phyloP scores from a whole-genome alignment of 345 rosid species.

The Salix caprea region DNA sequence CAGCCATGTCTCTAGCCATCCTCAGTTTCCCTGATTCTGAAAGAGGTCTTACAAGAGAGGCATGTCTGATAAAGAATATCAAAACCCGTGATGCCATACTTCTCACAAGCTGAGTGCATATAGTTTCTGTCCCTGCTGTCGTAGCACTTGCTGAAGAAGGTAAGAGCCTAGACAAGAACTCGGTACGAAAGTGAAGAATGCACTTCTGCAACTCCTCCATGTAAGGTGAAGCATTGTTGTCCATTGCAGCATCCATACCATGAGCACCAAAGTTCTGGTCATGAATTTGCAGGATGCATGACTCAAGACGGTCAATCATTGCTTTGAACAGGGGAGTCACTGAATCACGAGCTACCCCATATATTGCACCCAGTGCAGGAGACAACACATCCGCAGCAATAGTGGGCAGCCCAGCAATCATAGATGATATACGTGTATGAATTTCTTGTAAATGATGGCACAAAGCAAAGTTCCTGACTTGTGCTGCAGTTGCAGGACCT shows the following conservation, averaged over 20 bases:
- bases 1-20: slow-evolving; percentile 99
- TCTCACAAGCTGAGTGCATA: slow-evolving; percentile 86
- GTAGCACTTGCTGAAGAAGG: slow-evolving; percentile 61
- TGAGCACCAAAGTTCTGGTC: slow-evolving; percentile 74
- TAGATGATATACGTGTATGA: slow-evolving; percentile 65
- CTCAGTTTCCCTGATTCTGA: slow-evolving; percentile 97
- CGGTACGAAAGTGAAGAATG: slow-evolving; percentile 80
- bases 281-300: slow-evolving; percentile 89
- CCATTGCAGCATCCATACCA: slow-evolving; percentile 76
- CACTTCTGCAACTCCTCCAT: slow-evolving; percentile 93
- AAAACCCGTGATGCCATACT: slow-evolving; percentile 87
- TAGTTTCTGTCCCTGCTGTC: slow-evolving; percentile 62
- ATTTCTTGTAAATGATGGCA: slow-evolving; percentile 92
- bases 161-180: slow-evolving; percentile 77
- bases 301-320: slow-evolving; percentile 83
- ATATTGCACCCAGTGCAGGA: slow-evolving; percentile 63
- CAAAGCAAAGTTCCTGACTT: slow-evolving; percentile 77
- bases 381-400: slow-evolving; percentile 82
- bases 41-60: slow-evolving; percentile 90
- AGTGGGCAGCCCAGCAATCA: slow-evolving; percentile 62
- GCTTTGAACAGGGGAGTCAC: slow-evolving; percentile 87
- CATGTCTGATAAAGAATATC: slow-evolving; percentile 84
- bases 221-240: slow-evolving; percentile 85
- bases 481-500: slow-evolving; percentile 83
- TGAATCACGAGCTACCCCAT: slow-evolving; percentile 84